Conservation (phyloP, 23 red algal species). For the Gracilaria gracilis region DNA sequence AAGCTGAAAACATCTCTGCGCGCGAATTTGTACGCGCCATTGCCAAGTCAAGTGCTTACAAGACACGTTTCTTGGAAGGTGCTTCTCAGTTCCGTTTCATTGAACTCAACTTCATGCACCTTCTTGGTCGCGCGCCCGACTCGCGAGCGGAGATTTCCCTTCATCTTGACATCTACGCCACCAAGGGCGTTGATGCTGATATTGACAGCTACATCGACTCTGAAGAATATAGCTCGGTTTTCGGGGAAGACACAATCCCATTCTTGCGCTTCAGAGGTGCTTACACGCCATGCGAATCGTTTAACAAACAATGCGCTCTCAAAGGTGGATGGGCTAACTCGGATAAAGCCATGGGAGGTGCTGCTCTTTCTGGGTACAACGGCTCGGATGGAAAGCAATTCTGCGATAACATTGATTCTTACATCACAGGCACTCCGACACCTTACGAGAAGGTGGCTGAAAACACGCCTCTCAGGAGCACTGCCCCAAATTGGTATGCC, state of each 20-base stretch:
- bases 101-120: slow-evolving; percentile 87
- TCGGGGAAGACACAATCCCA: slow-evolving; percentile 72
- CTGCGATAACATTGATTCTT: slow-evolving; percentile 50
- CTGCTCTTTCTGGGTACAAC: slow-evolving; percentile 79
- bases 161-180: slow-evolving; percentile 45
- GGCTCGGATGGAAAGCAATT: slow-evolving; percentile 78
- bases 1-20: slow-evolving; percentile 63
- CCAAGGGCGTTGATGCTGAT: slow-evolving; percentile 75
- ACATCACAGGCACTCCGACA: slow-evolving; percentile 47
- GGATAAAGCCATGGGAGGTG: slow-evolving; percentile 85
- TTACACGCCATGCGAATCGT: slow-evolving; percentile 83
- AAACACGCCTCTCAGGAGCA: slow-evolving; percentile 76
- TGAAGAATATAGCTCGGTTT: slow-evolving; percentile 79
- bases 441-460: slow-evolving; percentile 75
- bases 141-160: slow-evolving; percentile 66
- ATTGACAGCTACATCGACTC: slow-evolving; percentile 85
- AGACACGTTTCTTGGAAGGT: slow-evolving; percentile 81
- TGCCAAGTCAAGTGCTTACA: slow-evolving; percentile 81
- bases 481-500: slow-evolving; percentile 82
- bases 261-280: slow-evolving; percentile 83
- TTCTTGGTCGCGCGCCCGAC: slow-evolving; percentile 81
- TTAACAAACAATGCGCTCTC: slow-evolving; percentile 77
- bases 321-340: slow-evolving; percentile 86
- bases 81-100: slow-evolving; percentile 74
- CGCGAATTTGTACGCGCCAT: slow-evolving; percentile 78